Conservation (phyloP, 2,329 filamentous ascomycete genomes). For the Stagonosporopsis cucurbitacearum region DNA sequence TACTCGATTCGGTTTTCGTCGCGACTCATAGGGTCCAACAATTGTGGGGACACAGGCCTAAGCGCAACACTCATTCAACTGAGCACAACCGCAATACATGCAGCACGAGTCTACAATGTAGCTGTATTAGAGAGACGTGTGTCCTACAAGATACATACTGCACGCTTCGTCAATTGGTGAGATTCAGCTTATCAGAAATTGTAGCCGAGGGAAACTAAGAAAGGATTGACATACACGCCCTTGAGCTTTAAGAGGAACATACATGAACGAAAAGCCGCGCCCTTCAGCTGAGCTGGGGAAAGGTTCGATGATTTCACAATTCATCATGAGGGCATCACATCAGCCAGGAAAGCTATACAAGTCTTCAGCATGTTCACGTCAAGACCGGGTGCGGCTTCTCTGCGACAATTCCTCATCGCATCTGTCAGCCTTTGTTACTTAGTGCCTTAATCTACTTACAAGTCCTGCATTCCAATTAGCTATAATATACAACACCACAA, state of each 20-base stretch:
- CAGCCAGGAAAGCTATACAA: background rate
- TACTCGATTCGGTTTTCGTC: background rate
- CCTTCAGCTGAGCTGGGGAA: background rate
- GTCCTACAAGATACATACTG: background rate
- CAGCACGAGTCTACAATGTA: background rate
- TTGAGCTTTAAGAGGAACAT: background rate
- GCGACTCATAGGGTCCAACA: background rate
- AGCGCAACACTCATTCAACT: background rate
- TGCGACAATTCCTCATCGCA: background rate
- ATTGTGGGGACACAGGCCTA: background rate
- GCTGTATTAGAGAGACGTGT: background rate
- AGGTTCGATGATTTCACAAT: background rate
- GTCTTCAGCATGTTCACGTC: background rate
- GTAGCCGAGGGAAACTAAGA: background rate
- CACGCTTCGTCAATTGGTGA: background rate
- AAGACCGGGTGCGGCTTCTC: background rate
- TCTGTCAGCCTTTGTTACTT: background rate
- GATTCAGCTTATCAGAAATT: background rate
- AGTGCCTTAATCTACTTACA: background rate
- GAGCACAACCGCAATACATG: background rate
- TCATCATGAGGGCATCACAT: background rate
- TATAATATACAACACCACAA: background rate
- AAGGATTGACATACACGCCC: constrained; percentile 1
- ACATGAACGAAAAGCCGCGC: background rate
- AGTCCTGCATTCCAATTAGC: background rate